Percentiles rank a stretch among this genome's conserved stretches.
Evolutionary conservation across 2,329 filamentous ascomycete genomes (phyloP).

Genomic region (Aspergillus fumigatus): DNA sequence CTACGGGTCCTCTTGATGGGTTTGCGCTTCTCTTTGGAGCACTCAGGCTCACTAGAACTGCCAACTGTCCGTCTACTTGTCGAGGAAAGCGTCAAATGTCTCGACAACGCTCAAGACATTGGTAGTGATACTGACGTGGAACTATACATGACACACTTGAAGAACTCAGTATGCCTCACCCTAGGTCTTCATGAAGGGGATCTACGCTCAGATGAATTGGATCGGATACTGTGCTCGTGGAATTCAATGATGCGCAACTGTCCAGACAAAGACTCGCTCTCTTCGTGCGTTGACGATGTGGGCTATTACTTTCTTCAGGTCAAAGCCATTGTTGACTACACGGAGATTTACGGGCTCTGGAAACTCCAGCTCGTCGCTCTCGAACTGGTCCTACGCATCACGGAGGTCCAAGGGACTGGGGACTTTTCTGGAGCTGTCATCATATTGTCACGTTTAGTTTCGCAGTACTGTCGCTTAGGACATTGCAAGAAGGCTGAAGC

Average conservation of each 20-base stretch:
- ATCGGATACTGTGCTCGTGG: conserved; percentile 33
- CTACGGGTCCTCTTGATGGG: conserved; percentile 31
- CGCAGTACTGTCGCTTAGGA: conserved; percentile 57
- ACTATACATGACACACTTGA: conserved; percentile 24
- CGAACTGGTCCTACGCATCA: conserved; percentile 44
- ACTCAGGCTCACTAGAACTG: conserved; percentile 24
- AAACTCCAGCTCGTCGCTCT: conserved; percentile 47
- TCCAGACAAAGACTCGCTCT: conserved; percentile 39
- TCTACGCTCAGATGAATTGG: conserved; percentile 23
- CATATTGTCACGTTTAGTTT: conserved; percentile 45
- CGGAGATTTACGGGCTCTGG: conserved; percentile 54
- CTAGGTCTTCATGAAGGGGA: conserved; percentile 32
- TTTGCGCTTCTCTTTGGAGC: conserved; percentile 33
- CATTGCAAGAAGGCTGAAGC: conserved; percentile 56
- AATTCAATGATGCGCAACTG: conserved; percentile 42
- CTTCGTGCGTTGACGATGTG: conserved; percentile 47
- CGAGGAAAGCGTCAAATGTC: conserved; percentile 19
- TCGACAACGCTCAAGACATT: conserved; percentile 14
- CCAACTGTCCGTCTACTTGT: conserved; percentile 23
- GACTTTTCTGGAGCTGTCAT: conserved; percentile 38
- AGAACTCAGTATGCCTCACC: conserved; percentile 32
- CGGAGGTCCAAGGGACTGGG: conserved; percentile 41
- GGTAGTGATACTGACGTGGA: conserved; percentile 25
- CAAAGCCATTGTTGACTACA: conserved; percentile 51
- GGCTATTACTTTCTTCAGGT: conserved; percentile 49